phyloP scores from a whole-genome alignment of 805 yeast species.

The Huiozyma naganishii region DNA sequence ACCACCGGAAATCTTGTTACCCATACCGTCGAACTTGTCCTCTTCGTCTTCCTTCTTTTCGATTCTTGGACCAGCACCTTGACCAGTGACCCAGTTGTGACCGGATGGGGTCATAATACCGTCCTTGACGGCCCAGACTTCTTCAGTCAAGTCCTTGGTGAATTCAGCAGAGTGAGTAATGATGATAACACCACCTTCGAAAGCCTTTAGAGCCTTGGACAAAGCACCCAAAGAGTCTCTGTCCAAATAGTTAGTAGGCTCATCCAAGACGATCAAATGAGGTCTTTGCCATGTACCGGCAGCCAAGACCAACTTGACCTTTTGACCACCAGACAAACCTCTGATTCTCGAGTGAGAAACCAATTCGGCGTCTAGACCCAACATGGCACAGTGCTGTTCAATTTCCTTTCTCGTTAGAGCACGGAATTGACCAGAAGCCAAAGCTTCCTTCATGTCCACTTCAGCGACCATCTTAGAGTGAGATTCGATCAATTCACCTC shows the following conservation, averaged over 20 bases:
- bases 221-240: slow-evolving; percentile 99
- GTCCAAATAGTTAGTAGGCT: slow-evolving; percentile 98
- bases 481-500: slow-evolving; percentile 95
- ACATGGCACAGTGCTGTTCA: slow-evolving; percentile 96
- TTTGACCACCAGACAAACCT: slow-evolving; percentile 99
- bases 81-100: slow-evolving; percentile 99
- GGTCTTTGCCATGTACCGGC: slow-evolving; percentile 99
- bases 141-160: slow-evolving; percentile 98
- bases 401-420: slow-evolving; percentile 99
- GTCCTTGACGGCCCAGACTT: slow-evolving; percentile 98
- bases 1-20: slow-evolving; percentile 95
- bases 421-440: slow-evolving; percentile 99
- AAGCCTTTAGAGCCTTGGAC: slow-evolving; percentile 95
- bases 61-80: slow-evolving; percentile 99
- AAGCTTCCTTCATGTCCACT: slow-evolving; percentile 99
- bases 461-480: slow-evolving; percentile 99
- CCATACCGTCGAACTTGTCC: slow-evolving; percentile 99
- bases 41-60: slow-evolving; percentile 94
- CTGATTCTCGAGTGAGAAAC: slow-evolving; percentile 99
- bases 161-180: slow-evolving; percentile 99
- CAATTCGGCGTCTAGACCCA: slow-evolving; percentile 97
- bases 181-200: slow-evolving; percentile 99
- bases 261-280: slow-evolving; percentile 97
- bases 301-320: slow-evolving; percentile 98
- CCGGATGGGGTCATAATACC: slow-evolving; percentile 99